A percentile compares a stretch with the other conserved stretches of the same genome.
phyloP scores from a whole-genome alignment of 2,329 filamentous ascomycete genomes.

The Fusarium proliferatum region DNA sequence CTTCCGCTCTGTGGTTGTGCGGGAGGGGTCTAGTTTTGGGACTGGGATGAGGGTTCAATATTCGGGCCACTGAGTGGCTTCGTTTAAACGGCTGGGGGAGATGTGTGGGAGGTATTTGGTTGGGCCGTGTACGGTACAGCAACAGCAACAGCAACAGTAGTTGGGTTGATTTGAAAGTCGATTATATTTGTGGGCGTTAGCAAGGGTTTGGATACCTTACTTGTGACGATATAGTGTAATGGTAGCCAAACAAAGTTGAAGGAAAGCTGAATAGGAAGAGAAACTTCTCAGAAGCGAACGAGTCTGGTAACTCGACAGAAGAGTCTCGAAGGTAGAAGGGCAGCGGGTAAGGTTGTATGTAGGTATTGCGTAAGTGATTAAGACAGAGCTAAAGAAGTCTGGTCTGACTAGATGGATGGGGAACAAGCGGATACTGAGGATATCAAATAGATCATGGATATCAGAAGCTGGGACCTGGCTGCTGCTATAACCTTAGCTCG shows the following conservation, averaged over 20 bases:
- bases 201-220: slow-evolving; percentile 6
- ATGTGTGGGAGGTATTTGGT: slow-evolving; percentile 3
- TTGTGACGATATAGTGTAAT: background rate
- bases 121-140: slow-evolving; percentile 7
- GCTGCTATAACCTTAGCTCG: slow-evolving; percentile 10
- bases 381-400: slow-evolving; percentile 6
- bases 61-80: slow-evolving; percentile 1
- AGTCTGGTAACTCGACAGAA: slow-evolving; percentile 23
- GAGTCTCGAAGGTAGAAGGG: background rate
- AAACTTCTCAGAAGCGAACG: background rate
- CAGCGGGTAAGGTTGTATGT: slow-evolving; percentile 17
- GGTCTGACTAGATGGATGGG: slow-evolving; percentile 10
- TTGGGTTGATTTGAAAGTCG: background rate
- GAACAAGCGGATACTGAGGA: slow-evolving; percentile 7
- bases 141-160: background rate
- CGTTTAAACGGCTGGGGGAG: background rate
- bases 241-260: background rate
- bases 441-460: slow-evolving; percentile 25
- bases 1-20: slow-evolving; percentile 7
- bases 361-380: background rate
- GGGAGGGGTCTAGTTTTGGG: slow-evolving; percentile 6
- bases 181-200: slow-evolving; percentile 13
- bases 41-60: slow-evolving; percentile 9
- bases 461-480: slow-evolving; percentile 3
- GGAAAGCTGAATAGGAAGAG: background rate